Conservation (phyloP, 1,284 basidiomycete genomes). For the Coniophora puteana region DNA sequence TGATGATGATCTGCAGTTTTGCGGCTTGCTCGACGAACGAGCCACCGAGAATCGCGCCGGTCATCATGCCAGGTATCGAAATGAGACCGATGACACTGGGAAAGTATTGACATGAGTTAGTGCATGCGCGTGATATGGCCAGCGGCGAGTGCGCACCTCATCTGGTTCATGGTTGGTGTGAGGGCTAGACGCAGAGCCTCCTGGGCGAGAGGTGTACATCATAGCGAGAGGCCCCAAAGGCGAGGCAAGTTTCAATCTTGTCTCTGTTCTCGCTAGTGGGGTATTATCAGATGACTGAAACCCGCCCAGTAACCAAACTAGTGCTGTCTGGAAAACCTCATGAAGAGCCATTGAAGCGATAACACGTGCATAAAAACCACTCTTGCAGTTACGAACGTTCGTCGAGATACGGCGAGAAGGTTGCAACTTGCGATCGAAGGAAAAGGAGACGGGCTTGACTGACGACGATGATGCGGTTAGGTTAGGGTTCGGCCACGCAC, state of each 20-base stretch:
- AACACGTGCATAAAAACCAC: too few relatives aligned
- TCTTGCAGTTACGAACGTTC: too few relatives aligned
- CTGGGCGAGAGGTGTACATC: slow-evolving; percentile 75
- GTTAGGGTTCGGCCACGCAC: too few relatives aligned
- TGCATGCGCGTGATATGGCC: neutral
- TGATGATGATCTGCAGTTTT: slow-evolving; percentile 84
- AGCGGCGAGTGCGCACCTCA: slow-evolving; percentile 53
- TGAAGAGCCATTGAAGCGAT: too few relatives aligned
- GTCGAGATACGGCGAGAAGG: too few relatives aligned
- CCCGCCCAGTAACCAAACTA: too few relatives aligned
- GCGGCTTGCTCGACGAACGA: slow-evolving; percentile 82
- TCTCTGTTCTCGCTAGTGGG: slow-evolving; percentile 68
- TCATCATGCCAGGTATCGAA: slow-evolving; percentile 79
- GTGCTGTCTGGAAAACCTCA: too few relatives aligned
- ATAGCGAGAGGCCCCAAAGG: slow-evolving; percentile 76
- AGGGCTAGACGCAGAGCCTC: slow-evolving; percentile 78
- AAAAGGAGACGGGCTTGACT: too few relatives aligned
- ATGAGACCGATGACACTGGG: slow-evolving; percentile 78
- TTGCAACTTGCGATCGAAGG: too few relatives aligned
- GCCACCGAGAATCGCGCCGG: slow-evolving; percentile 83
- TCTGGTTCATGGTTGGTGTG: slow-evolving; percentile 78
- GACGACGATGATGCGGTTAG: too few relatives aligned
- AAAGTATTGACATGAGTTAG: neutral
- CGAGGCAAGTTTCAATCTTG: slow-evolving; percentile 80
- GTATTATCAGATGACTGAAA: neutral